Evolutionary conservation across 306 rosid genomes (phyloP), one percentile per base, ranked within the genome.

Genomic region (Gynostemma pentaphyllum): DNA sequence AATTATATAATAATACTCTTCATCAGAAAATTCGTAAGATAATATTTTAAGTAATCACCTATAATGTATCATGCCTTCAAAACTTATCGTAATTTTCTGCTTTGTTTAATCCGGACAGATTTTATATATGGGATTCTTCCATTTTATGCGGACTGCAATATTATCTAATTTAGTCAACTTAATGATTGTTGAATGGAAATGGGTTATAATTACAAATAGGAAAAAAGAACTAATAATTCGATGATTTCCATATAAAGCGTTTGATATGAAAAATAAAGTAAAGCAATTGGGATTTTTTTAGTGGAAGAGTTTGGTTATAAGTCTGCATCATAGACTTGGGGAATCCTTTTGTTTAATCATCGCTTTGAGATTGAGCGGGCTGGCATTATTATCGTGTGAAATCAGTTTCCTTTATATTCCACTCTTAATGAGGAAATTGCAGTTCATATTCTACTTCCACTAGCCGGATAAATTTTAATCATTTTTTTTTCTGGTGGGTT

Each of bases 341-440:
- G 41, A 29, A 53, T 15, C 22, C 14, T 28, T 29, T 53, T 1
- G 21, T 29, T 53, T 53, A 15, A 15, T 18, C 7, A 15, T 22
- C 2, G 11, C 19, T 5, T 27, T n/a, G n/a, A n/a, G n/a, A n/a
- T n/a, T n/a, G n/a, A n/a, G n/a, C n/a, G n/a, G n/a, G n/a, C n/a
- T n/a, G n/a, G n/a, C n/a, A n/a, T n/a, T n/a, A n/a, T n/a, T n/a
- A n/a, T n/a, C n/a, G n/a, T n/a, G n/a, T n/a, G n/a, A n/a, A n/a
- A n/a, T n/a, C n/a, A n/a, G n/a, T n/a, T n/a, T 52, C 19, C 61
- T 53, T 54, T 54, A 16, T 15, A 29, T 29, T n/a, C 62, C 62
- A 30, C 62, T 54, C n/a, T 54, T 29, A n/a, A 29, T 54, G 8
- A 54, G 29, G 13, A 53, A 53, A 29, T 10, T 54, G 62, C 3